Percentiles rank a stretch among this genome's conserved stretches.
Evolutionary conservation across 2,329 filamentous ascomycete species (phyloP).

Genomic region (Drechslerella coelobrocha): DNA sequence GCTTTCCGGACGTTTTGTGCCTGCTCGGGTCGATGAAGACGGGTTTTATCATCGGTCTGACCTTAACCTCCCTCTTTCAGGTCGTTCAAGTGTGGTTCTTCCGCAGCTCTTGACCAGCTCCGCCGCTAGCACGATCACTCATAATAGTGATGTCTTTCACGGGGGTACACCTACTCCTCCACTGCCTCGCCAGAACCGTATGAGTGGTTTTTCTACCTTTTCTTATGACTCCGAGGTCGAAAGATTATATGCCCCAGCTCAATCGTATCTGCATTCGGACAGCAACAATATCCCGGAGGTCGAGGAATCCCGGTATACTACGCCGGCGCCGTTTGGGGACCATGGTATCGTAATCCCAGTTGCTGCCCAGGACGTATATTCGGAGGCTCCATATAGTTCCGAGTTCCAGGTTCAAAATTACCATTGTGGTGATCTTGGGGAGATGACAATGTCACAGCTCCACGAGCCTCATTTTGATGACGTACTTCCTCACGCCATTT

Average conservation of each 20-base stretch:
- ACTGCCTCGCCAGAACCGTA: conserved; percentile 16
- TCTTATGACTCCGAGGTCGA: conserved; percentile 43
- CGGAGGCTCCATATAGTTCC: not conserved
- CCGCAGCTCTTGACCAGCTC: conserved; percentile 34
- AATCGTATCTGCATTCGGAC: conserved; percentile 25
- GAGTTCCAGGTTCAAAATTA: not conserved
- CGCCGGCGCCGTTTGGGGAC: conserved; percentile 13
- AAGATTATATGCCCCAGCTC: conserved; percentile 40
- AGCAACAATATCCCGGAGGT: conserved; percentile 7
- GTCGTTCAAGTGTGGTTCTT: conserved; percentile 40
- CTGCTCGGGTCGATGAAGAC: conserved; percentile 32
- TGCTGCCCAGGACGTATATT: not conserved
- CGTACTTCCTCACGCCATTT: conserved; percentile 29
- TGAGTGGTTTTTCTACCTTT: conserved; percentile 23
- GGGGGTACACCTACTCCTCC: conserved; percentile 20
- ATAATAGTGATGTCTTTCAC: conserved; percentile 23
- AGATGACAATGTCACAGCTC: conserved; percentile 26
- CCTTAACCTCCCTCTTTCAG: conserved; percentile 35
- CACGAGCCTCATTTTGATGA: conserved; percentile 24
- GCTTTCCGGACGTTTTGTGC: conserved; percentile 43
- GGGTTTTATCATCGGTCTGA: conserved; percentile 45
- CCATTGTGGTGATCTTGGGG: conserved; percentile 26
- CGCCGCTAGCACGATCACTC: conserved; percentile 24
- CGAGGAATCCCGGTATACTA: conserved; percentile 18
- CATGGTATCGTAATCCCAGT: conserved; percentile 10